Base-by-base conservation (phyloP, 164 flowering plant genomes). In the Annona squamosa region DNA sequence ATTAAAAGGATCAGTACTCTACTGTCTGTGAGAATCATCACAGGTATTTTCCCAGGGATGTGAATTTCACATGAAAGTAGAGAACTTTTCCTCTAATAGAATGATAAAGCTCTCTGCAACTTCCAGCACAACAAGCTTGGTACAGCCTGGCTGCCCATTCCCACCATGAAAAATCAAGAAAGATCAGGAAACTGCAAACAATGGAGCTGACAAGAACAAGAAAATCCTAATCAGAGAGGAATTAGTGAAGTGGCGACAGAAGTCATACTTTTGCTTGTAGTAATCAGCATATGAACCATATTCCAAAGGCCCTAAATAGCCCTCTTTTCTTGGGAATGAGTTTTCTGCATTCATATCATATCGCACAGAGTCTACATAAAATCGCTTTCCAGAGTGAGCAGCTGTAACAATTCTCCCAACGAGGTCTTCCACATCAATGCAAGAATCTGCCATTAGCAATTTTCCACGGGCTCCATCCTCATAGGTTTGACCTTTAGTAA, bases 361-460 rank as follows among this genome's bases (percentile, higher is more conserved):
- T 67, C 97, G 84, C 16, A 93, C 86, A 26, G 92, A 92, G 82
- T 93, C 98, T 70, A 96, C 97, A 82, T 89, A 96, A 82, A 96
- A 93, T 79, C 99, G 85, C 86, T 96, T 96, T 70, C 99, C 99
- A 16, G 99, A 96, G 81, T 96, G 99, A 79, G 94, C 99, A 78
- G 99, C 98, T 57, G 99, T 96, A 42, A 96, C 91, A 75, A 96
- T 92, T 82, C 85, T 88, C 43, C 98, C 98, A 3, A 91, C 87
- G 69, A 96, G 82, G 78, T 87, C 90, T 73, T 88, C 87, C 1
- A 81, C 86, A 74, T 67, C 70, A 16, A 78, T 67, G 77, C 78
- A 85, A 59, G 86, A 81, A 88, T 91, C 97, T 66, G 97, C 97
- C 95, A 93, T 85, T 80, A 88, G 65, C 79, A 96, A 65, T 71